Conservation (phyloP, 371 early-diverging fungal genomes). For the Saksenaea oblongispora region DNA sequence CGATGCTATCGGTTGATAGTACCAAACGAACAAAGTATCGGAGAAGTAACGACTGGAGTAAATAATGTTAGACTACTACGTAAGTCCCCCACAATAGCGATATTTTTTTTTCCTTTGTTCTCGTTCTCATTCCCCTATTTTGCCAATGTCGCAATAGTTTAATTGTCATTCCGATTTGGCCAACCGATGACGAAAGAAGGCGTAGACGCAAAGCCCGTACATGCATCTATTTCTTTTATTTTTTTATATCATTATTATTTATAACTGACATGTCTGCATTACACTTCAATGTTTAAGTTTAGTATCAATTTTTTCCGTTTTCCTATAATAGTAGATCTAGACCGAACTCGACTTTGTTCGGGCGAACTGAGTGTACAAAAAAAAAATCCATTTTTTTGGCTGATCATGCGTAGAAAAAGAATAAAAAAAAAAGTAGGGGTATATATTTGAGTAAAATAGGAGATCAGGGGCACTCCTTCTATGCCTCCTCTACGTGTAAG, state of each 20-base stretch:
- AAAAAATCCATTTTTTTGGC: too few species aligned
- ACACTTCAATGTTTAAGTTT: neutral
- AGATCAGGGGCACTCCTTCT: too few species aligned
- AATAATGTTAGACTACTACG: neutral
- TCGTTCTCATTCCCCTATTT: neutral
- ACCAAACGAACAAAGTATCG: neutral
- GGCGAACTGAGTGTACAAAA: too few species aligned
- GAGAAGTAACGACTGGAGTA: neutral
- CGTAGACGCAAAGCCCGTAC: neutral
- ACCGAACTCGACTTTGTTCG: too few species aligned
- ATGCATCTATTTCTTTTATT: neutral
- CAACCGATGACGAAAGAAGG: neutral
- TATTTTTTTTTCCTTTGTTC: neutral
- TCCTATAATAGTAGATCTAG: too few species aligned
- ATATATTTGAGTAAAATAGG: too few species aligned
- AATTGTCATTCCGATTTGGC: neutral
- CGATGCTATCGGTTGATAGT: neutral
- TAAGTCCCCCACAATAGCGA: neutral
- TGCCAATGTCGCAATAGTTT: neutral
- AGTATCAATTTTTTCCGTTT: neutral
- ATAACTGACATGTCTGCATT: neutral
- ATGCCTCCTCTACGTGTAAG: too few species aligned
- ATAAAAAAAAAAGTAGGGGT: too few species aligned
- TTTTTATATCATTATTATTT: neutral
- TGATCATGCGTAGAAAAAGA: too few species aligned